Evolutionary conservation across 495 filamentous ascomycete species (phyloP).

Genomic region (Halenospora varia): DNA sequence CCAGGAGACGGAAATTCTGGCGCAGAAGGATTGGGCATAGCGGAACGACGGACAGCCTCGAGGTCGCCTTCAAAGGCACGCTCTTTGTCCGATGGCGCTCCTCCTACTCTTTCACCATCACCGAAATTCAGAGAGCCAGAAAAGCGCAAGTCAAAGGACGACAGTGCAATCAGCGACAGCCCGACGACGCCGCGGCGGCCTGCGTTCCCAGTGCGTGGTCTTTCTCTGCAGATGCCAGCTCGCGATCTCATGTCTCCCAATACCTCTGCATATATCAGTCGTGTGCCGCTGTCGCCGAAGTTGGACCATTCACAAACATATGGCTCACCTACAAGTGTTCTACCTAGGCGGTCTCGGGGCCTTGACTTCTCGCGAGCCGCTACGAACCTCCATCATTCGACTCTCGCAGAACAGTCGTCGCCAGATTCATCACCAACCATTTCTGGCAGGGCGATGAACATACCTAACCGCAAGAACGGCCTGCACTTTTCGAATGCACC

Average conservation of each 20-base stretch:
- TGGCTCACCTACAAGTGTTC: slow-evolving; percentile 75
- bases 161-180: slow-evolving; percentile 57
- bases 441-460: slow-evolving; percentile 70
- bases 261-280: slow-evolving; percentile 54
- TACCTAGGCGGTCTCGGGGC: slow-evolving; percentile 82
- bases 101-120: slow-evolving; percentile 57
- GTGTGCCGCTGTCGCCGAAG: slow-evolving; percentile 77
- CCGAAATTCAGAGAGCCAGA: slow-evolving; percentile 57
- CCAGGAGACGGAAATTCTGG: slow-evolving; percentile 1
- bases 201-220: slow-evolving; percentile 51
- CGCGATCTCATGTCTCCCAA: slow-evolving; percentile 45
- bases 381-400: slow-evolving; percentile 95
- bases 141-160: slow-evolving; percentile 70
- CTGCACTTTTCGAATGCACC: slow-evolving; percentile 30
- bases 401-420: slow-evolving; percentile 80
- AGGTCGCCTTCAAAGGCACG: slow-evolving; percentile 23
- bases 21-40: neutral
- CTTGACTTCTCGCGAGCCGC: slow-evolving; percentile 91
- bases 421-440: slow-evolving; percentile 94
- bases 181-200: slow-evolving; percentile 64
- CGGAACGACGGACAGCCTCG: slow-evolving; percentile 8
- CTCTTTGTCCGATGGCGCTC: slow-evolving; percentile 36
- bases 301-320: slow-evolving; percentile 79
- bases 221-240: slow-evolving; percentile 72
- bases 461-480: slow-evolving; percentile 47